Percentiles rank a stretch among this genome's conserved stretches.
Conservation (phyloP, 305 asterid species). For the Andrographis paniculata region DNA sequence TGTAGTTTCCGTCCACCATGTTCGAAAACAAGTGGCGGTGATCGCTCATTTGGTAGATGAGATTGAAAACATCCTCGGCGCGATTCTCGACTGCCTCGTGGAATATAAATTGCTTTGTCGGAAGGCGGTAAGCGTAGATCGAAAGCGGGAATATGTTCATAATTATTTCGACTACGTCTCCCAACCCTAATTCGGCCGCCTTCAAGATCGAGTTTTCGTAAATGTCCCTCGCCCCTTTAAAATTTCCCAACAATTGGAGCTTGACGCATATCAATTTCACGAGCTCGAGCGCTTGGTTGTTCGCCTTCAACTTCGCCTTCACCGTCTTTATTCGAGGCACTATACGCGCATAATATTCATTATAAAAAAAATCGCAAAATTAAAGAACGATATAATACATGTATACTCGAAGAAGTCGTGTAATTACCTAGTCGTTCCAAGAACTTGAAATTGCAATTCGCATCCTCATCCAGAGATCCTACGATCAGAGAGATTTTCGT, state of each 20-base stretch:
- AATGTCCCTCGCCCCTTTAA: neutral
- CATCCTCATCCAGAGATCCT: too few relatives aligned
- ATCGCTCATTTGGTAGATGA: slow-evolving; percentile 15
- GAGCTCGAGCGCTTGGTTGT: neutral
- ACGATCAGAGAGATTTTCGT: too few relatives aligned
- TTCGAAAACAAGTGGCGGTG: neutral
- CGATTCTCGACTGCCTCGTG: slow-evolving; percentile 17
- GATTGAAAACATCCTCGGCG: slow-evolving; percentile 12
- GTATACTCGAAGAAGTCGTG: too few relatives aligned
- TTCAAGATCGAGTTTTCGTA: neutral
- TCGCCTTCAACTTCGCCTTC: neutral
- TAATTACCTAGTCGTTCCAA: neutral
- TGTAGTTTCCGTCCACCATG: neutral
- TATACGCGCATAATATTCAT: too few relatives aligned
- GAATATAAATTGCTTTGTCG: neutral
- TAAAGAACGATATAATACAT: too few relatives aligned
- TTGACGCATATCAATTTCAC: neutral
- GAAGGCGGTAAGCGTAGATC: neutral
- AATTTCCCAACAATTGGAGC: neutral
- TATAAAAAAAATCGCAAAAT: too few relatives aligned
- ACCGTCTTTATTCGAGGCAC: neutral
- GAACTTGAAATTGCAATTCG: too few relatives aligned
- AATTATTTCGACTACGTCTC: slow-evolving; percentile 6
- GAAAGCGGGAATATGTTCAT: slow-evolving; percentile 10
- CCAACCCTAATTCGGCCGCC: slow-evolving; percentile 4